Percentiles rank a stretch among this genome's conserved stretches.
Conservation (phyloP, 768 basidiomycete genomes). For the Steccherinum ochraceum region DNA sequence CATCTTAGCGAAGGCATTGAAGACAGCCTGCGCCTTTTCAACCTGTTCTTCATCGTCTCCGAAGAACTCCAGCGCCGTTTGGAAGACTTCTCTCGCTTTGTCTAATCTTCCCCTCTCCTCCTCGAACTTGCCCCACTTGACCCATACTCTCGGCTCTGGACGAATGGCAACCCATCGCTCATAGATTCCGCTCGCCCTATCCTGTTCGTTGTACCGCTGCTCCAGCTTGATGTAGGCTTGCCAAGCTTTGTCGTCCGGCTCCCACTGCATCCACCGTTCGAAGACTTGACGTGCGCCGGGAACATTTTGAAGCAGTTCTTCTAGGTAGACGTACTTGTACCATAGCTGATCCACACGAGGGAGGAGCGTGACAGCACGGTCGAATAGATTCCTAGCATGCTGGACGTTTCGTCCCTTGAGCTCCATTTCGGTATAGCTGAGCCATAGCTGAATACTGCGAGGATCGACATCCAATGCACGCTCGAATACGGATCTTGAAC, state of each 20-base stretch:
- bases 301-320: conserved; percentile 94
- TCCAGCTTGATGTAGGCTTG: conserved; percentile 99
- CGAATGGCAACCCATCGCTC: conserved; percentile 83
- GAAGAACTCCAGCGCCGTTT: conserved; percentile 61
- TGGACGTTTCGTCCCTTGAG: conserved; percentile 96
- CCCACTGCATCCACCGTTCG: conserved; percentile 99
- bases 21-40: conserved; percentile 85
- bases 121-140: conserved; percentile 61
- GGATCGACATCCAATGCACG: conserved; percentile 95
- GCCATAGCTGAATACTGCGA: conserved; percentile 85
- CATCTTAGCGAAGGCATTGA: conserved; percentile 94
- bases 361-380: conserved; percentile 93
- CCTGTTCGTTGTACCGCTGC: conserved; percentile 85
- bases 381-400: conserved; percentile 94
- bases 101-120: conserved; percentile 55
- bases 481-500: conserved; percentile 93
- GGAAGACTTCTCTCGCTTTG: conserved; percentile 62
- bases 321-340: conserved; percentile 99
- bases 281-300: conserved; percentile 96
- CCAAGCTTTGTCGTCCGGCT: conserved; percentile 99
- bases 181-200: conserved; percentile 88
- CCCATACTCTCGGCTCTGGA: conserved; percentile 59
- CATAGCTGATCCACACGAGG: conserved; percentile 96
- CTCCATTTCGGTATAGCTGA: conserved; percentile 95
- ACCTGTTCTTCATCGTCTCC: conserved; percentile 58